A percentile compares a stretch with the other conserved stretches of the same genome.
Conservation (phyloP, 495 filamentous ascomycete genomes). For the Endocarpon pusillum region DNA sequence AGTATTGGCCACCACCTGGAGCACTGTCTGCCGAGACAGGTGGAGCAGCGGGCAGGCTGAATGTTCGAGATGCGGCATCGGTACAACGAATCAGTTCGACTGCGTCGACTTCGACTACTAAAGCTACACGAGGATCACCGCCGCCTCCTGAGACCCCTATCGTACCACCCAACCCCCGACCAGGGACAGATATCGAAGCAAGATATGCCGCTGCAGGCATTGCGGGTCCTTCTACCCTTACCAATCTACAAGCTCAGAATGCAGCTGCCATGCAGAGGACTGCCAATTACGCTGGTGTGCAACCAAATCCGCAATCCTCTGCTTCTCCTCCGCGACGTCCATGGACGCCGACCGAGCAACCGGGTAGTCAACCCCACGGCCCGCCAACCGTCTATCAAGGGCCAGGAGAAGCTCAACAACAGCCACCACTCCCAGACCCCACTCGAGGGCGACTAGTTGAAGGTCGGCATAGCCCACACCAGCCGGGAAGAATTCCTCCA, state of each 20-base stretch:
- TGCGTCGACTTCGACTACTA: slow-evolving; percentile 83
- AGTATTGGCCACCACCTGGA: slow-evolving; percentile 46
- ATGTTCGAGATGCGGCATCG: slow-evolving; percentile 27
- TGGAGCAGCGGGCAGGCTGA: slow-evolving; percentile 14
- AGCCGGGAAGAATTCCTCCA: slow-evolving; percentile 18
- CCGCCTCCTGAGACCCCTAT: slow-evolving; percentile 93
- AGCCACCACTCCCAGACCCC: slow-evolving; percentile 16
- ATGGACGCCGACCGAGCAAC: slow-evolving; percentile 92
- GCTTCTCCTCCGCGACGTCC: slow-evolving; percentile 43
- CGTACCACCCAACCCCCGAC: slow-evolving; percentile 47
- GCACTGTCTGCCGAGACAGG: slow-evolving; percentile 15
- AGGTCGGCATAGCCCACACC: slow-evolving; percentile 14
- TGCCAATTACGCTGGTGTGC: slow-evolving; percentile 49
- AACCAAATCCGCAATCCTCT: slow-evolving; percentile 23
- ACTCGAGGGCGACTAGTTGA: slow-evolving; percentile 17
- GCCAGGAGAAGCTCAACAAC: slow-evolving; percentile 28
- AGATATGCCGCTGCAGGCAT: slow-evolving; percentile 80
- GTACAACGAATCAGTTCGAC: slow-evolving; percentile 74
- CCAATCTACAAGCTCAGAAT: slow-evolving; percentile 61
- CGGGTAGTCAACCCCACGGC: slow-evolving; percentile 75
- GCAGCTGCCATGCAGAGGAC: slow-evolving; percentile 63
- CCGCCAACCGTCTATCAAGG: slow-evolving; percentile 91
- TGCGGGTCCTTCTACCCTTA: slow-evolving; percentile 65
- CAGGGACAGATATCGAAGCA: slow-evolving; percentile 69
- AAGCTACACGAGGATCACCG: slow-evolving; percentile 80